A percentile compares a stretch with the other conserved stretches of the same genome.
Conservation (phyloP, 164 flowering plant genomes). For the Vitis cinerea region DNA sequence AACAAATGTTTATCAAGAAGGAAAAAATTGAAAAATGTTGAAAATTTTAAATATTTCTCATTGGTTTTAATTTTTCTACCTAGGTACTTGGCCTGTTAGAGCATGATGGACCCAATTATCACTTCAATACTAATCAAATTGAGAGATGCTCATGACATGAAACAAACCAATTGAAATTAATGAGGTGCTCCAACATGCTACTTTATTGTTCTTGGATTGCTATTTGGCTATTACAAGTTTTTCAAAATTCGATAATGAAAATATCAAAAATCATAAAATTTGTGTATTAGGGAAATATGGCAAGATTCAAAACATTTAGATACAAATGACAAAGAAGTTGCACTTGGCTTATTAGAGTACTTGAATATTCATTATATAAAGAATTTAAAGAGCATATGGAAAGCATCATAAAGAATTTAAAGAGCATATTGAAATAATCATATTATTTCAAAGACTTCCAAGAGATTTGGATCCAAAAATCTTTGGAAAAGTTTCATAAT, state of each 20-base stretch:
- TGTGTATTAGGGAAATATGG: conserved; percentile 14
- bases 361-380: conserved; percentile 8
- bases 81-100: too few species aligned
- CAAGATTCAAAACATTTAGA: conserved; percentile 9
- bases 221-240: conserved; percentile 1
- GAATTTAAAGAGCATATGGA: background rate
- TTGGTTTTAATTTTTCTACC: too few species aligned
- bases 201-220: conserved; percentile 8
- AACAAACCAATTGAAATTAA: background rate
- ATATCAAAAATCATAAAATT: background rate
- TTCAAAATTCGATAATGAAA: conserved; percentile 12
- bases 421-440: too few species aligned
- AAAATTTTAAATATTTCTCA: too few species aligned
- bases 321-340: background rate
- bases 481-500: too few species aligned
- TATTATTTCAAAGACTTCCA: too few species aligned
- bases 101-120: too few species aligned
- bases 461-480: background rate
- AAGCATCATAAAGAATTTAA: too few species aligned
- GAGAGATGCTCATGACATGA: too few species aligned
- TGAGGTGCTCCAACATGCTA: background rate
- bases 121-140: too few species aligned
- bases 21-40: too few species aligned
- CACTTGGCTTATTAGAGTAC: background rate
- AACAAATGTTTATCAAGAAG: too few species aligned